Evolutionary conservation across 2,329 filamentous ascomycete genomes (phyloP).

Genomic region (Claviceps sp.): DNA sequence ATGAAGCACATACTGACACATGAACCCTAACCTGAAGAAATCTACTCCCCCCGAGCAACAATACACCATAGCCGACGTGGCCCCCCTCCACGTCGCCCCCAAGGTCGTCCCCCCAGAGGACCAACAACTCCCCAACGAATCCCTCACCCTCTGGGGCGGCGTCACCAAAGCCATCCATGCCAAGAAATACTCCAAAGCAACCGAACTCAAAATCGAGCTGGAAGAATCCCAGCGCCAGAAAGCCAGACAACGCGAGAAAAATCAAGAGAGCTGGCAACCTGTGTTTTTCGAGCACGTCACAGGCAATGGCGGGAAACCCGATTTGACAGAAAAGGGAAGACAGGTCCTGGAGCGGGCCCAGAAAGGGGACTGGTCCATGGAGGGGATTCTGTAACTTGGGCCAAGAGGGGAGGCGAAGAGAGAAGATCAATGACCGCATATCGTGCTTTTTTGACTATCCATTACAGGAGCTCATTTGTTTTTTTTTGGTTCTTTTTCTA

Average conservation of each 20-base stretch:
- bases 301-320: slow-evolving; percentile 41
- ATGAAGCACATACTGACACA: not conserved
- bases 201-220: slow-evolving; percentile 75
- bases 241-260: slow-evolving; percentile 63
- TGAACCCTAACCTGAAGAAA: slow-evolving; percentile 17
- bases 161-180: slow-evolving; percentile 76
- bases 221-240: slow-evolving; percentile 82
- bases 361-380: slow-evolving; percentile 37
- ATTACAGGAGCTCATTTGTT: not conserved
- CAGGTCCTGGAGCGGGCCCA: slow-evolving; percentile 38
- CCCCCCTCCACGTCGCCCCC: slow-evolving; percentile 63
- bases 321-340: slow-evolving; percentile 39
- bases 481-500: not conserved
- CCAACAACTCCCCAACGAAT: slow-evolving; percentile 78
- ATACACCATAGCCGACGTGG: slow-evolving; percentile 72
- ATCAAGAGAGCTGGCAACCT: slow-evolving; percentile 63
- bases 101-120: slow-evolving; percentile 70
- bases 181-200: slow-evolving; percentile 77
- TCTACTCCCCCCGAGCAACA: slow-evolving; percentile 42
- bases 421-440: not conserved
- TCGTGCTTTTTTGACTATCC: not conserved
- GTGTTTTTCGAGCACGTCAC: slow-evolving; percentile 63
- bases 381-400: slow-evolving; percentile 24
- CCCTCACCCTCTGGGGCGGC: slow-evolving; percentile 70
- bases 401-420: not conserved